Evolutionary conservation across 495 filamentous ascomycete species (phyloP), one percentile per base, ranked within the genome.

Genomic region (Annulohypoxylon stygium): DNA sequence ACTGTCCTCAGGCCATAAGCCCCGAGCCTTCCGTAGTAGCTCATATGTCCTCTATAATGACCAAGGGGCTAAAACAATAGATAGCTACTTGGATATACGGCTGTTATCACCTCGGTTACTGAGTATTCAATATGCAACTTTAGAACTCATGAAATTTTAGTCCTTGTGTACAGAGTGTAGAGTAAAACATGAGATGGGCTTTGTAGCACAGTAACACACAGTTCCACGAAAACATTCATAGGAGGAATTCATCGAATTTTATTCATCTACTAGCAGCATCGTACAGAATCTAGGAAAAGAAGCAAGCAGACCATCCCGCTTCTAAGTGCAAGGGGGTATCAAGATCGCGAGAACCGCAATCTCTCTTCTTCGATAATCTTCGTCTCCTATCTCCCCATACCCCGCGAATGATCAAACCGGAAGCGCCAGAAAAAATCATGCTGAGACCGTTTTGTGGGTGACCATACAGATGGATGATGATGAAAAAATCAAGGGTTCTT

Each of bases 371-470:
- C 12, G 39, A n/a, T n/a, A 3, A 6, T 63, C 25, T 1, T 50
- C 43, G 47, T 65, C 47, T 53, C 14, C 54, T n/a, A 4, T 59
- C 45, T 48, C 36, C 36, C 41, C 23, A 11, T 57, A 10, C 23
- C 58, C 33, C 57, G 20, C 4, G 39, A 39, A 51, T 30, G 39
- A 70, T 63, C 39, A 59, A 63, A 25, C 50, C 20, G 53, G 34
- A 63, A 63, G 66, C 71, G 65, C 71, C 66, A 25, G 16, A 23
- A 23, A 59, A 63, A 74, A 34, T 58, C 58, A 70, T 74, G 71
- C 67, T 70, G 41, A 70, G 54, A 14, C 66, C 61, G 58, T 74
- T 74, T 74, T 58, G 12, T 53, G 50, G 61, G 61, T 58, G 47
- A 67, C 50, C 61, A 3, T 50, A 47, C 33, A 55, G 2, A 43